phyloP scores from a whole-genome alignment of 345 rosid genomes.

The Rhodamnia rubescens region DNA sequence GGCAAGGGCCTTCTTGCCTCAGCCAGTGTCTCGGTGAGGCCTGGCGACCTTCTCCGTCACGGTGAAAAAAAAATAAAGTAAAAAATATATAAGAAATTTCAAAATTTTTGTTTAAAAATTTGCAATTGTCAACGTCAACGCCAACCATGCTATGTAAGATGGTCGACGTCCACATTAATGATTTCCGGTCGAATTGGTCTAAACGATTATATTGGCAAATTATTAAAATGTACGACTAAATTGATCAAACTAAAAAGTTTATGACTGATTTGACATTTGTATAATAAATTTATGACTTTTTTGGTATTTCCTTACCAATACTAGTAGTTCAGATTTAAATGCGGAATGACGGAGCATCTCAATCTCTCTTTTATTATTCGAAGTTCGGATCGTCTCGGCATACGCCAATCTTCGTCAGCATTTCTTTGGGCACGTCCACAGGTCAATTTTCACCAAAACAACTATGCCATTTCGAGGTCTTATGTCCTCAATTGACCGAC shows the following conservation, averaged over 20 bases:
- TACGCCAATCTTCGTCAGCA: not conserved
- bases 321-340: not conserved
- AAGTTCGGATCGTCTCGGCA: not conserved
- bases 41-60: no score
- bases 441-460: not conserved
- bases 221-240: not conserved
- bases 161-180: not conserved
- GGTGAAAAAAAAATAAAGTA: no score
- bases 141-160: rapidly evolving
- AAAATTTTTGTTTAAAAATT: not conserved
- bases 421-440: not conserved
- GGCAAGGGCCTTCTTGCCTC: no score
- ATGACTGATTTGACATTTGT: not conserved
- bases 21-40: no score
- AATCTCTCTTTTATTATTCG: not conserved
- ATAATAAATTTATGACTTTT: not conserved
- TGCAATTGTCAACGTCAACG: rapidly evolving
- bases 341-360: not conserved
- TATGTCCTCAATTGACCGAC: not conserved
- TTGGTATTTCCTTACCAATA: not conserved
- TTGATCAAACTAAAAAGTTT: not conserved
- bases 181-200: not conserved
- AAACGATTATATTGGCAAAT: not conserved
- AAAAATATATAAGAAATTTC: no score
- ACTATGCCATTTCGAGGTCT: not conserved